Base-by-base conservation (phyloP, 1,284 basidiomycete genomes). In the Rhodotorula mucilaginosa region DNA sequence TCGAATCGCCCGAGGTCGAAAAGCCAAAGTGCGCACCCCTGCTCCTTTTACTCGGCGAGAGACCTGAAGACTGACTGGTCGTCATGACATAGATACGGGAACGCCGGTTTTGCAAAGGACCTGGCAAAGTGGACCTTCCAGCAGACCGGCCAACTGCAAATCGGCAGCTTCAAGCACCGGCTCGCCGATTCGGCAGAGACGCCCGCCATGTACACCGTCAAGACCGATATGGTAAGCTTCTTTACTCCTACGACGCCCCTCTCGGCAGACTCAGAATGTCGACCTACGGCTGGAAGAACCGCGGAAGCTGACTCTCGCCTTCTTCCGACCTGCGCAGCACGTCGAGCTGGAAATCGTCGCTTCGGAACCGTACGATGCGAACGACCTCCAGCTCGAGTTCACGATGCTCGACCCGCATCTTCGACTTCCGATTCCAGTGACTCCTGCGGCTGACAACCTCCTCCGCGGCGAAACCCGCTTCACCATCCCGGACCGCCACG, bases 351-450 rank as follows among this genome's bases (percentile, higher is more conserved):
- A 88, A 5, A 85, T 85, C 59, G 91, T 85, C 10, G 81, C 81
- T 19, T 97, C 92, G 92, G 82, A 83, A 58, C 89, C 93, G 0
- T 90, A 89, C 80, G 87, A 87, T 6, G 80, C 90, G 66, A 84
- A 83, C 16, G 91, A 97, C 80, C 79, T 98, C 26, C 96, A 98
- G 79, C 86, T 99, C 65, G 93, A 96, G 77, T 97, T 98, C 81
- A 93, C 92, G 44, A 99, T 99, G 96, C 88, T 99, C 57, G 97
- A 99, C 81, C 96, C 94, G 1, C 92, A 95, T 81, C 83, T 96
- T 72, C 90, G 93, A 19, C 49, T 61, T 13, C 49, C 61, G 47
- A 91, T 88, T 15, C 82, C 88, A 6, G 84, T 97, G 13, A 7
- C 23, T 7, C 8, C 39, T 16, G 44, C 6, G 8, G 34, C 16